Conservation (phyloP, 2,329 filamentous ascomycete genomes). For the Cladophialophora psammophila region DNA sequence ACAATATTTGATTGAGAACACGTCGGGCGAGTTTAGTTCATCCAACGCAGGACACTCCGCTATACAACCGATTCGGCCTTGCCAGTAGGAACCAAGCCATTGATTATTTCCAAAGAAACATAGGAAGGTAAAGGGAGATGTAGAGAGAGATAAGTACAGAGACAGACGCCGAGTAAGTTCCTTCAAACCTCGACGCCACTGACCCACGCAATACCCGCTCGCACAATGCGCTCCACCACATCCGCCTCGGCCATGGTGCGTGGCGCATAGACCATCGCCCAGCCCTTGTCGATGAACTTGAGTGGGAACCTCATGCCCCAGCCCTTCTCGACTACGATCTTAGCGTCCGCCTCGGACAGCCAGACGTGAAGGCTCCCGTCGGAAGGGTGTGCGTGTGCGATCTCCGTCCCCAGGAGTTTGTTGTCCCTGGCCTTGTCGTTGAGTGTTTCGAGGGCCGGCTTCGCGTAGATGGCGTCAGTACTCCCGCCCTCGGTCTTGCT, state of each 20-base stretch:
- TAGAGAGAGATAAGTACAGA: too few relatives aligned
- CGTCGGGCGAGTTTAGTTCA: not conserved
- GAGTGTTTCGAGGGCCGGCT: constrained; percentile 21
- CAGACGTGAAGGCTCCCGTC: constrained; percentile 35
- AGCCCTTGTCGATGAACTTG: constrained; percentile 32
- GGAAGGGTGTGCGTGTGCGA: constrained; percentile 33
- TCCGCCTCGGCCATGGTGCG: constrained; percentile 34
- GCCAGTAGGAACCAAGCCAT: not conserved
- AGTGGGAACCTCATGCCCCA: constrained; percentile 35
- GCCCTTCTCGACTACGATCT: constrained; percentile 34
- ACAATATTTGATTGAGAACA: not conserved
- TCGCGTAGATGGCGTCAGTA: constrained; percentile 33
- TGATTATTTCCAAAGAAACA: not conserved
- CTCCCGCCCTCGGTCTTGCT: constrained; percentile 34
- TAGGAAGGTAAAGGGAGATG: not conserved
- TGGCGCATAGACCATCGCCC: constrained; percentile 35
- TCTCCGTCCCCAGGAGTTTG: constrained; percentile 27
- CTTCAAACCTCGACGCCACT: constrained; percentile 28
- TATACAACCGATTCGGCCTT: not conserved
- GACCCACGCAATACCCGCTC: constrained; percentile 29
- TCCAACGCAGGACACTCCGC: not conserved
- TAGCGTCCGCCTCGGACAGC: constrained; percentile 34
- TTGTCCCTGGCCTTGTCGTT: constrained; percentile 23
- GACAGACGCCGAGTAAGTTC: not conserved
- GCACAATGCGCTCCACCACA: constrained; percentile 33